A percentile compares a stretch with the other conserved stretches of the same genome.
Conservation (phyloP, 2,329 filamentous ascomycete species). For the Aspergillus novofumigatus region DNA sequence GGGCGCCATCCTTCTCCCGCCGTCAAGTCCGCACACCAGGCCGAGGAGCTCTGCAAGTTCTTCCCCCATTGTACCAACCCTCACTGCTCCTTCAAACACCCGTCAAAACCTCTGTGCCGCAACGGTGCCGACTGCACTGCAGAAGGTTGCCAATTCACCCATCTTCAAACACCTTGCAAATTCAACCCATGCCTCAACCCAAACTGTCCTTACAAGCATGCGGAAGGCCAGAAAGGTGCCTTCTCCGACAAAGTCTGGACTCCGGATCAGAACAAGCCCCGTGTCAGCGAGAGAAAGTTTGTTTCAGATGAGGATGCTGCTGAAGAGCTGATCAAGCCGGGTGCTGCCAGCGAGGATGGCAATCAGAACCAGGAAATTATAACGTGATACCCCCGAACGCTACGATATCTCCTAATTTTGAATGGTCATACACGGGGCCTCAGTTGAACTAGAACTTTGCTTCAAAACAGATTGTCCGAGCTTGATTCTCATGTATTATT, state of each 20-base stretch:
- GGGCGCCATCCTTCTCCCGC: slow-evolving; percentile 90
- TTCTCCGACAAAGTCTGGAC: slow-evolving; percentile 93
- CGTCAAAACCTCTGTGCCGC: slow-evolving; percentile 77
- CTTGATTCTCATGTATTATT: slow-evolving; percentile 25
- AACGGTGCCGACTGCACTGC: slow-evolving; percentile 86
- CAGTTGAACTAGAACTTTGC: background rate
- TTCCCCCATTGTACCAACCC: slow-evolving; percentile 88
- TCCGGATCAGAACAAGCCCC: slow-evolving; percentile 55
- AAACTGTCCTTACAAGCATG: slow-evolving; percentile 84
- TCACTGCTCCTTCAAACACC: slow-evolving; percentile 84
- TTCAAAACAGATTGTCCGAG: slow-evolving; percentile 1
- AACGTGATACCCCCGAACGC: slow-evolving; percentile 18
- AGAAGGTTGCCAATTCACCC: slow-evolving; percentile 82
- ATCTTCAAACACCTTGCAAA: slow-evolving; percentile 78
- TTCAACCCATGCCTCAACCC: slow-evolving; percentile 89
- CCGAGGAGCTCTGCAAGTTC: slow-evolving; percentile 84
- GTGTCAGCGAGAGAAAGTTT: slow-evolving; percentile 87
- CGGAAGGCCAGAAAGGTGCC: slow-evolving; percentile 79
- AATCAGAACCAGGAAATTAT: slow-evolving; percentile 29
- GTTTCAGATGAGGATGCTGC: slow-evolving; percentile 59
- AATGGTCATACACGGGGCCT: background rate
- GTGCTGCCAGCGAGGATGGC: slow-evolving; percentile 25
- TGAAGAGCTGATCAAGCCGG: slow-evolving; percentile 71
- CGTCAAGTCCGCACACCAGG: slow-evolving; percentile 70
- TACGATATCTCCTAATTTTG: background rate